Conservation (phyloP, 2,329 filamentous ascomycete genomes). For the Bretziella fagacearum region DNA sequence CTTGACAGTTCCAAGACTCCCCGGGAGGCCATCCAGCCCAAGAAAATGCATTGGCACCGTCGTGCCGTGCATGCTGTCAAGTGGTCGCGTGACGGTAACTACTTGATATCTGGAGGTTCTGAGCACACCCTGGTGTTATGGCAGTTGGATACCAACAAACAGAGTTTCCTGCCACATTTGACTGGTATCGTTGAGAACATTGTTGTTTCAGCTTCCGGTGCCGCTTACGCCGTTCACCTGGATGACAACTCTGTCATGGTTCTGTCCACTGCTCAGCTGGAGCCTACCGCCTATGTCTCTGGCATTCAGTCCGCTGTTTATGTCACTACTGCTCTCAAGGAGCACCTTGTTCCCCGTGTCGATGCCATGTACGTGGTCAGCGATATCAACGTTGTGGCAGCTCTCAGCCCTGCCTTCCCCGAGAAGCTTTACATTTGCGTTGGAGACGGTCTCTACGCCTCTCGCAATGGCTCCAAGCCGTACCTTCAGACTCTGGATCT, state of each 20-base stretch:
- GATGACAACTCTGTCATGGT: slow-evolving; percentile 88
- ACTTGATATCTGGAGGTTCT: slow-evolving; percentile 79
- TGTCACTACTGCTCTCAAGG: slow-evolving; percentile 33
- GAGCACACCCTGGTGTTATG: slow-evolving; percentile 83
- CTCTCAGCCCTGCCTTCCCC: slow-evolving; percentile 43
- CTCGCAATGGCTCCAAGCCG: slow-evolving; percentile 33
- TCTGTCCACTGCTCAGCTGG: slow-evolving; percentile 75
- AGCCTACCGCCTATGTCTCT: slow-evolving; percentile 66
- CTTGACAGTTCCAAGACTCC: slow-evolving; percentile 24
- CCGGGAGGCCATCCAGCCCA: slow-evolving; percentile 36
- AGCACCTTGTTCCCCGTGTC: slow-evolving; percentile 35
- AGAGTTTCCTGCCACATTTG: slow-evolving; percentile 78
- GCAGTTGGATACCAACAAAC: slow-evolving; percentile 77
- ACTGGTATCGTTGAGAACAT: slow-evolving; percentile 72
- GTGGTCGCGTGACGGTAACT: slow-evolving; percentile 93
- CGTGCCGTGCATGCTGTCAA: slow-evolving; percentile 68
- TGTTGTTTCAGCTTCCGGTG: slow-evolving; percentile 60
- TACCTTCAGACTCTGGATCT: slow-evolving; percentile 75
- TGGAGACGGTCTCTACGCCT: slow-evolving; percentile 40
- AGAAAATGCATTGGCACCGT: slow-evolving; percentile 81
- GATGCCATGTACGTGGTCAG: slow-evolving; percentile 22
- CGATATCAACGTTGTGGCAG: slow-evolving; percentile 25
- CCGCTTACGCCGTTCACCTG: slow-evolving; percentile 68
- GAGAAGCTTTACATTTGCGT: slow-evolving; percentile 53
- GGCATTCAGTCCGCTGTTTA: slow-evolving; percentile 55